phyloP scores from a whole-genome alignment of 495 filamentous ascomycete species.

The Clohesyomyces aquaticus region DNA sequence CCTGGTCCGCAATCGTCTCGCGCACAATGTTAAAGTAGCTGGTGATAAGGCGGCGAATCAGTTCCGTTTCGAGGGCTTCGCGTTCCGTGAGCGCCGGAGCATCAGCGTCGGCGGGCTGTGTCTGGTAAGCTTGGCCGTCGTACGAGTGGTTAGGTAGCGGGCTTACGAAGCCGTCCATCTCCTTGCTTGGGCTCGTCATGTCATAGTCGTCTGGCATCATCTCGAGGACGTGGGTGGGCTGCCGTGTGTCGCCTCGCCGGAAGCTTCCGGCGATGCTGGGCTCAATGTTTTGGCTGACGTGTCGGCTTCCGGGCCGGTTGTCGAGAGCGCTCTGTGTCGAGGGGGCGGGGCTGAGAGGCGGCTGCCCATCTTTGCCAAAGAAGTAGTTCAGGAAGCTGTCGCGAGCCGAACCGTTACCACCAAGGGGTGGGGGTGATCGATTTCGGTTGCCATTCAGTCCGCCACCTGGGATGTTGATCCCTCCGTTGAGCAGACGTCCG shows the following conservation, averaged over 20 bases:
- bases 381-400: constrained; percentile 98
- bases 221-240: constrained; percentile 45
- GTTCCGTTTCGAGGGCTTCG: constrained; percentile 94
- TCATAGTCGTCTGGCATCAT: constrained; percentile 34
- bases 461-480: constrained; percentile 59
- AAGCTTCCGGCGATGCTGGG: constrained; percentile 83
- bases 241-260: constrained; percentile 69
- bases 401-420: constrained; percentile 57
- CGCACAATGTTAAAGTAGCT: constrained; percentile 99
- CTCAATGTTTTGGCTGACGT: constrained; percentile 74
- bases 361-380: constrained; percentile 86
- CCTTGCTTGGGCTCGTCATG: constrained; percentile 47
- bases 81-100: constrained; percentile 84
- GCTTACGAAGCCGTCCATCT: constrained; percentile 64
- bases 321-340: constrained; percentile 42
- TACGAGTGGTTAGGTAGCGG: neutral
- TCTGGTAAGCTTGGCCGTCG: constrained; percentile 46
- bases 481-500: constrained; percentile 60
- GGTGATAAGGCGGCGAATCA: constrained; percentile 92
- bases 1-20: constrained; percentile 95
- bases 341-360: constrained; percentile 45
- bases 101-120: constrained; percentile 55
- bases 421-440: constrained; percentile 65
- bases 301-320: constrained; percentile 57
- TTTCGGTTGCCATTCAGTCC: constrained; percentile 70